These are phyloP conservation scores for Globisporangium abappressorium DNA, from an alignment of 352 stramenopile genomes.

Conservation along the genomic window DNA sequence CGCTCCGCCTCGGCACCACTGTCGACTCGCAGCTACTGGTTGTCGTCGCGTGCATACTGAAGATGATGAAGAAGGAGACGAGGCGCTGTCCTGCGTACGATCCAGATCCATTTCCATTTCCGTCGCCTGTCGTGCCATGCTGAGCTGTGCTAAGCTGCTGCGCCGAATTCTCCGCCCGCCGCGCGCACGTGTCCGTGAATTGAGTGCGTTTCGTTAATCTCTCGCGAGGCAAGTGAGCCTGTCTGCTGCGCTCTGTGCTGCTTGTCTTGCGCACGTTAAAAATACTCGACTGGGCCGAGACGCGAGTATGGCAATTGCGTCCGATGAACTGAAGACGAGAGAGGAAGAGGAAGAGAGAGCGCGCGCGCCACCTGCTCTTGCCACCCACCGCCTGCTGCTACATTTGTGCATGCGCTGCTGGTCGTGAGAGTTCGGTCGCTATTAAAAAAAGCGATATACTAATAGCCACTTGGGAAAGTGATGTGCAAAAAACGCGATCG, in stretches of 20 bases:
- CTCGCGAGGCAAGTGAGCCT: background rate
- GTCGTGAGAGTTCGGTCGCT: background rate
- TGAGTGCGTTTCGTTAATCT: background rate
- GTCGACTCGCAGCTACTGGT: background rate
- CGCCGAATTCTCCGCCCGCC: background rate
- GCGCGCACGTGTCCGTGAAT: background rate
- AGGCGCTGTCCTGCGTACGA: background rate
- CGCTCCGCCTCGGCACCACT: background rate
- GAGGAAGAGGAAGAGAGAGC: background rate
- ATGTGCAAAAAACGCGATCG: too few relatives aligned
- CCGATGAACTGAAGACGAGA: background rate
- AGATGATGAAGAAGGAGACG: background rate
- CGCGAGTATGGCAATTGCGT: background rate
- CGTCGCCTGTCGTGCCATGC: background rate
- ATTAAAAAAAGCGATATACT: background rate
- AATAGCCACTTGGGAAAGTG: background rate
- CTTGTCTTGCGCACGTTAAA: background rate
- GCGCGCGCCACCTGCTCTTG: slow-evolving; percentile 1
- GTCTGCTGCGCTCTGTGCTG: background rate
- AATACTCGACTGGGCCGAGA: background rate
- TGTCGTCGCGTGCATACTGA: background rate
- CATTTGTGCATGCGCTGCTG: background rate
- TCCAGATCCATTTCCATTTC: background rate
- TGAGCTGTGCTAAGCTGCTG: background rate
- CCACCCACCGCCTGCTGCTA: background rate